Base-by-base conservation (phyloP, 495 filamentous ascomycete species). In the Clavariopsis aquatica region DNA sequence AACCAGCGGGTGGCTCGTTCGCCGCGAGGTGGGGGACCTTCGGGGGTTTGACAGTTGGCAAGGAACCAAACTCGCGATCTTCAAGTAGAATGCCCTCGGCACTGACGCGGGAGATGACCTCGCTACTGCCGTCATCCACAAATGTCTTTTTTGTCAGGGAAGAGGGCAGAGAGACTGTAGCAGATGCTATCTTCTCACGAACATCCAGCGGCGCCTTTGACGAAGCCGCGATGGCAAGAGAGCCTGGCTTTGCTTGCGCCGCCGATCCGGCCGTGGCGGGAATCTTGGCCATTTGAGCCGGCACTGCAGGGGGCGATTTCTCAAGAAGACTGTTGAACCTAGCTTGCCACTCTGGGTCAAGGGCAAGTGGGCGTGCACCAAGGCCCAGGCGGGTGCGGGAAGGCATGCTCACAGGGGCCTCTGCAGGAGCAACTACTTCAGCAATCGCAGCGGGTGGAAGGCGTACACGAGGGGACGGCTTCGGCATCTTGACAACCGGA, bases 51-150 rank as follows among this genome's bases (percentile, higher is more conserved):
- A 78, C 67, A 15, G 26, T 65, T 2, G 76, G 76, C 54, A 63
- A 26, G 0, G 75, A 77, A 12, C 75, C 76, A 49, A 77, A 77
- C 56, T 75, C 73, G n/a, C 71, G 69, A 26, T 77, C 76, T 28
- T 78, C 73, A 43, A 77, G 62, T 24, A 78, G 43, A 57, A 51
- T 47, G 17, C 74, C 75, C 36, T 72, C 75, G 10, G 65, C 62
- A 9, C 26, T 66, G 20, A 61, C 52, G 54, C 73, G 74, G 17
- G 75, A 73, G 4, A 55, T 59, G 8, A 71, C 60, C 23, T 73
- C 73, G 13, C 43, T 52, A 57, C 66, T 71, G 54, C 57, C 65
- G 49, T 73, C 73, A 36, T 73, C 70, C 31, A 60, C 68, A 29
- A 68, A 72, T 49, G 59, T 56, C 58, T 53, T 68, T 43, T 53